Evolutionary conservation across 2,329 filamentous ascomycete species (phyloP).

Genomic region (Beauveria asiatica): DNA sequence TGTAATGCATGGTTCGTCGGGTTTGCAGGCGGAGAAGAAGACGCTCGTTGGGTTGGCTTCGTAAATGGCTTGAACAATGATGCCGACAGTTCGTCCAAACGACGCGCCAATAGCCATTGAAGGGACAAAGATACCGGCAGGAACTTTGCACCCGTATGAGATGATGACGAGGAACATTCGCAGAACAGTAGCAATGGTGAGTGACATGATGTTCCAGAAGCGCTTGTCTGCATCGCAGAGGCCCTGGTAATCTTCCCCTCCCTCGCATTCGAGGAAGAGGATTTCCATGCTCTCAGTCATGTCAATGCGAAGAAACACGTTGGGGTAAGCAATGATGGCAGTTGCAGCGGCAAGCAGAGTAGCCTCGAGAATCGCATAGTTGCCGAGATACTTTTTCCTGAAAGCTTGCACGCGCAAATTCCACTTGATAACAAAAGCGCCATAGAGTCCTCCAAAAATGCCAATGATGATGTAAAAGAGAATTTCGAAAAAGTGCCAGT

Average conservation of each 20-base stretch:
- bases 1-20: conserved; percentile 91
- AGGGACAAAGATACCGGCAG: conserved; percentile 94
- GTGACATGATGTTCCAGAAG: conserved; percentile 67
- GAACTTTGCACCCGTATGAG: conserved; percentile 96
- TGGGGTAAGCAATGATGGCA: conserved; percentile 91
- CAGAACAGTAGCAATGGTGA: conserved; percentile 71
- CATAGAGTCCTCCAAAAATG: conserved; percentile 88
- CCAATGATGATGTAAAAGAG: conserved; percentile 89
- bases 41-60: conserved; percentile 72
- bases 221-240: conserved; percentile 75
- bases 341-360: conserved; percentile 75
- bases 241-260: conserved; percentile 77
- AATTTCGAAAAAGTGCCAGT: conserved; percentile 96
- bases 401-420: conserved; percentile 87
- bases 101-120: conserved; percentile 96
- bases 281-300: conserved; percentile 99
- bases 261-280: conserved; percentile 87
- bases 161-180: conserved; percentile 83
- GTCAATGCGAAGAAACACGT: conserved; percentile 89
- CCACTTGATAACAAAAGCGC: conserved; percentile 96
- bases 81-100: conserved; percentile 89
- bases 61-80: conserved; percentile 82
- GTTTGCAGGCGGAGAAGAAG: conserved; percentile 83
- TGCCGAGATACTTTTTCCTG: conserved; percentile 79
- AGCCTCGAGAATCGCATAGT: conserved; percentile 80